These are phyloP conservation scores for Cryptococcus sp. DNA, from an alignment of 1,284 basidiomycete species.

Conservation along the genomic window DNA sequence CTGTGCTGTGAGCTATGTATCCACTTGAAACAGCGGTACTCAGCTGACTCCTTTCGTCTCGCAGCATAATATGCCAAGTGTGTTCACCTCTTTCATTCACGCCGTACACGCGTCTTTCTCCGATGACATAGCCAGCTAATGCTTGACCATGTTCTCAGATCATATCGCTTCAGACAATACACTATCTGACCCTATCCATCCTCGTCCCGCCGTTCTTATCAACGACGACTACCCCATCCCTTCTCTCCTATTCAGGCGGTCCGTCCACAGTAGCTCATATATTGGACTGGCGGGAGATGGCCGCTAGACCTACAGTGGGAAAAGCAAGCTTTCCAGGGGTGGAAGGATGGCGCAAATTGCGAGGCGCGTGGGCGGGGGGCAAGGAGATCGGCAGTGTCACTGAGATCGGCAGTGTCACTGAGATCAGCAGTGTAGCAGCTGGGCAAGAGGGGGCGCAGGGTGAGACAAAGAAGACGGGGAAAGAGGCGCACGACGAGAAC, in stretches of 20 bases:
- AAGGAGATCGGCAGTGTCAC: slow-evolving; percentile 40
- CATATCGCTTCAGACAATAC: slow-evolving; percentile 83
- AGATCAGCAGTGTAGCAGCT: slow-evolving; percentile 1
- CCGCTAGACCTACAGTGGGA: slow-evolving; percentile 71
- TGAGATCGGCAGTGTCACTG: slow-evolving; percentile 13
- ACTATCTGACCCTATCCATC: slow-evolving; percentile 84
- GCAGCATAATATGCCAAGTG: slow-evolving; percentile 53
- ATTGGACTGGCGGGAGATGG: slow-evolving; percentile 97
- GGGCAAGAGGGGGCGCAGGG: slow-evolving; percentile 9
- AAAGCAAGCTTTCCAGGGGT: slow-evolving; percentile 23
- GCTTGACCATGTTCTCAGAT: slow-evolving; percentile 65
- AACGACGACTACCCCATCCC: slow-evolving; percentile 70
- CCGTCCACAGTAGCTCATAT: slow-evolving; percentile 56
- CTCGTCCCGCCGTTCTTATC: slow-evolving; percentile 78
- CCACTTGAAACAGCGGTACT: neutral
- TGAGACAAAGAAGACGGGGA: slow-evolving; percentile 5
- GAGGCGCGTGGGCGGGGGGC: slow-evolving; percentile 55
- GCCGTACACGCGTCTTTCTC: no score
- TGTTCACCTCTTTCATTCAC: slow-evolving; percentile 9
- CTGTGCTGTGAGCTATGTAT: slow-evolving; percentile 45
- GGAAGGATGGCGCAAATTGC: slow-evolving; percentile 57
- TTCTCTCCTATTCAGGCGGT: slow-evolving; percentile 73
- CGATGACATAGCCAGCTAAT: no score
- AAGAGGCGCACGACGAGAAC: no score
- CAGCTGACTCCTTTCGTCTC: slow-evolving; percentile 18